A percentile compares a stretch with the other conserved stretches of the same genome.
Conservation (phyloP, 163 green algal species). For the Chlamydomonas reinhardtii region DNA sequence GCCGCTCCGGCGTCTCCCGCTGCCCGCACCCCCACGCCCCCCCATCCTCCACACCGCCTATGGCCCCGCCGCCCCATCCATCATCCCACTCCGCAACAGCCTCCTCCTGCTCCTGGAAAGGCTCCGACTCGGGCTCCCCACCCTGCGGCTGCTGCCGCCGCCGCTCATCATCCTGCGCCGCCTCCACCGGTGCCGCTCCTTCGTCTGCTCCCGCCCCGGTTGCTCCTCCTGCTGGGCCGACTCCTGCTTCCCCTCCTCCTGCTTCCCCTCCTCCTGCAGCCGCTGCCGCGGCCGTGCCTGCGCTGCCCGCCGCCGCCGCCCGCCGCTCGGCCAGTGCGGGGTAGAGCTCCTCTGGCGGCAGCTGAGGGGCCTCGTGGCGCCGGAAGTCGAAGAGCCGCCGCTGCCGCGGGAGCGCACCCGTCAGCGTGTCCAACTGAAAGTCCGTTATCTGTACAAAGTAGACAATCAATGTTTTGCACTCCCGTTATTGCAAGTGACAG, state of each 20-base stretch:
- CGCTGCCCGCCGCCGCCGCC: not conserved
- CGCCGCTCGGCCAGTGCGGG: constrained; percentile 32
- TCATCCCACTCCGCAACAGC: no score
- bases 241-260: not conserved
- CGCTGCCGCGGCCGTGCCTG: not conserved
- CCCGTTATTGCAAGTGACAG: no score
- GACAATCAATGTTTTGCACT: no score
- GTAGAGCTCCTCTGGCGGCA: constrained; percentile 59
- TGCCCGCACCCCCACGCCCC: no score
- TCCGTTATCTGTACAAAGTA: constrained; percentile 72
- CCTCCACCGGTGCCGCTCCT: not conserved
- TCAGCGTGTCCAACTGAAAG: constrained; percentile 70
- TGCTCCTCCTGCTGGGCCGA: not conserved
- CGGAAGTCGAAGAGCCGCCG: constrained; percentile 66
- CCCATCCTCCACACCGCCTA: no score
- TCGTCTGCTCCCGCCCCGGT: not conserved
- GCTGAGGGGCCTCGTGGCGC: constrained; percentile 12
- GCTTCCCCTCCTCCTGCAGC: not conserved
- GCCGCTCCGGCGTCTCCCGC: no score
- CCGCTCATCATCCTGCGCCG: no score
- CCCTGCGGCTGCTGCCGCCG: no score
- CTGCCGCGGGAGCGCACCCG: constrained; percentile 73
- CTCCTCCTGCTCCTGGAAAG: not conserved
- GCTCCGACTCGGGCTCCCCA: no score
- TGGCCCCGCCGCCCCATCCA: no score